A percentile compares a stretch with the other conserved stretches of the same genome.
Evolutionary conservation across 2,329 filamentous ascomycete species (phyloP).

Genomic region (Botrytis sinoallii): DNA sequence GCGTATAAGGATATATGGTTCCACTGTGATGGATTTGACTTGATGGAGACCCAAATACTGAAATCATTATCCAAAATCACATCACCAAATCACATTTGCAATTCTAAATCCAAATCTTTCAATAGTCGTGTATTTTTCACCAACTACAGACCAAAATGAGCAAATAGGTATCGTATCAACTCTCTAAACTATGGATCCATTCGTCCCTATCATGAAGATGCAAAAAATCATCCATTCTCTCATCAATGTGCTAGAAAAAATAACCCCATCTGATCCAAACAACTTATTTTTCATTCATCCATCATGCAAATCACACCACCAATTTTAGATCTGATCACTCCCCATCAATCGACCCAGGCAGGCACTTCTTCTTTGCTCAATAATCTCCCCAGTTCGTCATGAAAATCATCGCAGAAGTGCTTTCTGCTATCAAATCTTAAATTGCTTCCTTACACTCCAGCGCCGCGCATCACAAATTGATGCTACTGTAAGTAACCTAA

Average conservation of each 20-base stretch:
- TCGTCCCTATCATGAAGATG: slow-evolving; percentile 5
- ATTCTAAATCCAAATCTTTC: background rate
- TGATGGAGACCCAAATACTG: background rate
- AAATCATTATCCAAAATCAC: background rate
- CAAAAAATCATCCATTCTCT: background rate
- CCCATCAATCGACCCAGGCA: background rate
- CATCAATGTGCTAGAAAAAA: slow-evolving; percentile 5
- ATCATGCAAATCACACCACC: background rate
- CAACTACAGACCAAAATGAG: background rate
- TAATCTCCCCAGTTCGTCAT: slow-evolving; percentile 2
- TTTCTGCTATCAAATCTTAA: slow-evolving; percentile 4
- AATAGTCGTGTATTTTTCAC: background rate
- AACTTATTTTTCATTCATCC: background rate
- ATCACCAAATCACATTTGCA: background rate
- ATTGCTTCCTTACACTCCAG: slow-evolving; percentile 12
- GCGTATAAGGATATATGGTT: background rate
- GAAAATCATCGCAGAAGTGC: slow-evolving; percentile 7
- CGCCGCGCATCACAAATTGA: slow-evolving; percentile 11
- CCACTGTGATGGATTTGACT: background rate
- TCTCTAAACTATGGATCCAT: slow-evolving; percentile 9
- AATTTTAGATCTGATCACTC: background rate
- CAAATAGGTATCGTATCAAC: slow-evolving; percentile 15
- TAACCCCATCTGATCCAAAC: background rate
- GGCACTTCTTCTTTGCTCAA: background rate
- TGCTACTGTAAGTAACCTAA: slow-evolving; percentile 18